A percentile compares a stretch with the other conserved stretches of the same genome.
Conservation (phyloP, 2,329 filamentous ascomycete species). For the Monilinia vaccinii-corymbosi region DNA sequence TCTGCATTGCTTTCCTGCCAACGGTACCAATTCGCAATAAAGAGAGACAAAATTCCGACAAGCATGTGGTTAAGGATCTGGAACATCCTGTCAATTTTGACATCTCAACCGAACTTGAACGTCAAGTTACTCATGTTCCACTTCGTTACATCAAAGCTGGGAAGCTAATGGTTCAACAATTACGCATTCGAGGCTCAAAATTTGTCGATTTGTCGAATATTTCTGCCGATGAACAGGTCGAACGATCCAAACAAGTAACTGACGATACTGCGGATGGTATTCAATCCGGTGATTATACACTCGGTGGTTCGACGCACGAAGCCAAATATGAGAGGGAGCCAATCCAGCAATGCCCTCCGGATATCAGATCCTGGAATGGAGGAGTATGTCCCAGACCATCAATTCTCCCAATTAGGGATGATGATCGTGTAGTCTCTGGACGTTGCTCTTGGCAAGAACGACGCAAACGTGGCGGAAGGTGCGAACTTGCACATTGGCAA, state of each 20-base stretch:
- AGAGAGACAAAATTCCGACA: not conserved
- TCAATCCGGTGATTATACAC: not conserved
- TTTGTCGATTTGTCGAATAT: not conserved
- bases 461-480: not conserved
- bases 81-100: not conserved
- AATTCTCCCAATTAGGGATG: not conserved
- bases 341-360: not conserved
- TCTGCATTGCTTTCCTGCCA: constrained; percentile 7
- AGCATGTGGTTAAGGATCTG: not conserved
- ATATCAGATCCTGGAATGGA: not conserved
- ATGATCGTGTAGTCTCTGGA: not conserved
- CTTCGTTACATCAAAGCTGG: not conserved
- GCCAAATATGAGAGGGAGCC: not conserved
- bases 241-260: not conserved
- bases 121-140: not conserved
- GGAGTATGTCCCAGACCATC: not conserved
- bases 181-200: not conserved
- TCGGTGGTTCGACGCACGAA: not conserved
- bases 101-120: not conserved
- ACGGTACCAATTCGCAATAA: not conserved
- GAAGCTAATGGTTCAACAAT: not conserved
- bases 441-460: not conserved
- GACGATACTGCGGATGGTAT: not conserved
- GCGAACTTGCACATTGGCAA: not conserved
- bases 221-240: not conserved